Percentiles rank a stretch among this genome's conserved stretches.
phyloP scores from a whole-genome alignment of 1,284 basidiomycete species.

The Irpex lacteus region DNA sequence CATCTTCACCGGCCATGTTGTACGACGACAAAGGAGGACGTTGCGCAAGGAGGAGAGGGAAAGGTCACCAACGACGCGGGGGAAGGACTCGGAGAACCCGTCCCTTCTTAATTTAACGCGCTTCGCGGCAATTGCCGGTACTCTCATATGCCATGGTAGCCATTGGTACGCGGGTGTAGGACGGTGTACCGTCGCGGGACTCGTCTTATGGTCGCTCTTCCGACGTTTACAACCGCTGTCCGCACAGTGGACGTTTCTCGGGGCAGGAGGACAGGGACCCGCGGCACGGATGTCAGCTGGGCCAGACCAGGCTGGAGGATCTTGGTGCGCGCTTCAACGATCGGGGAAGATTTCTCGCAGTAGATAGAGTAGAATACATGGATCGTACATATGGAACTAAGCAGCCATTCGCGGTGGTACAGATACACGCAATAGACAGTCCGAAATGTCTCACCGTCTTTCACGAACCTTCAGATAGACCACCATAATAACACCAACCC shows the following conservation, averaged over 20 bases:
- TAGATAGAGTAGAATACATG: not conserved
- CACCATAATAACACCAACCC: conserved; percentile 59
- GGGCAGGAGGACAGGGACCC: not conserved
- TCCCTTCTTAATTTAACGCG: not conserved
- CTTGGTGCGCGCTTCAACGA: not conserved
- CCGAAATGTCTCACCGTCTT: conserved; percentile 41
- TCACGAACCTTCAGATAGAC: conserved; percentile 79
- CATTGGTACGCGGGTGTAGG: not conserved
- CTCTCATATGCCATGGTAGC: not conserved
- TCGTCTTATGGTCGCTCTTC: not conserved
- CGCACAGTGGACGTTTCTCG: not conserved
- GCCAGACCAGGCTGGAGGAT: not conserved
- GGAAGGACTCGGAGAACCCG: not conserved
- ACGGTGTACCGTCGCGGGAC: not conserved
- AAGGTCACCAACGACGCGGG: not conserved
- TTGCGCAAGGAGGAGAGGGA: not conserved
- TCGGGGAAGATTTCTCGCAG: not conserved
- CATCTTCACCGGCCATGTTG: conserved; percentile 59
- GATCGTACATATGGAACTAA: not conserved
- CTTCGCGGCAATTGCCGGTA: not conserved
- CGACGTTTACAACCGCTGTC: not conserved
- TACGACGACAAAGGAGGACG: not conserved
- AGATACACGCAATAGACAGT: not conserved
- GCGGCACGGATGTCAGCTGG: not conserved
- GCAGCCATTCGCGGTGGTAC: not conserved